Evolutionary conservation across 2,329 filamentous ascomycete genomes (phyloP).

Genomic region (Colletotrichum ledebouriae): DNA sequence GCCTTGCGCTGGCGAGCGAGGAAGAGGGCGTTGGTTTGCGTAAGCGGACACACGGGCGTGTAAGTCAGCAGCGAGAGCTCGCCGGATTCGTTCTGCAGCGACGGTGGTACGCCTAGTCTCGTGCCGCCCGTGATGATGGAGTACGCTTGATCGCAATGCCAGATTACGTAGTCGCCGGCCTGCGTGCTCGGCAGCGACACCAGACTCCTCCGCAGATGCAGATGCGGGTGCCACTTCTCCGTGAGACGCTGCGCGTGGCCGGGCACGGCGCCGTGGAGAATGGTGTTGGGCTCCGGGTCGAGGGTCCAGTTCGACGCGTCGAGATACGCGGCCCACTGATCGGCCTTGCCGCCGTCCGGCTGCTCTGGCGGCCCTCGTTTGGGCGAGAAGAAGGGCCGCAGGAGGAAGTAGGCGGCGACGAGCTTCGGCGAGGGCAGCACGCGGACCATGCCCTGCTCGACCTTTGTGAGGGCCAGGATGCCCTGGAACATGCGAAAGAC

Average conservation of each 20-base stretch:
- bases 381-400: slow-evolving; percentile 62
- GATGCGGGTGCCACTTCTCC: slow-evolving; percentile 69
- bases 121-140: slow-evolving; percentile 62
- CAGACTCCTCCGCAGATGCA: slow-evolving; percentile 65
- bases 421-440: slow-evolving; percentile 63
- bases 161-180: slow-evolving; percentile 70
- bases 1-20: slow-evolving; percentile 62
- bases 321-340: slow-evolving; percentile 65
- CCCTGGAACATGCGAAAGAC: slow-evolving; percentile 86
- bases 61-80: slow-evolving; percentile 67
- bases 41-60: slow-evolving; percentile 65
- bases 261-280: slow-evolving; percentile 70
- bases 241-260: slow-evolving; percentile 71
- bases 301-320: slow-evolving; percentile 56
- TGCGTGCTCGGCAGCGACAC: slow-evolving; percentile 68
- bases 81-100: slow-evolving; percentile 43
- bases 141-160: slow-evolving; percentile 70
- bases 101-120: slow-evolving; percentile 47
- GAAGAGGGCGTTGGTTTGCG: slow-evolving; percentile 58
- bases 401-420: slow-evolving; percentile 61
- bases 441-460: slow-evolving; percentile 58
- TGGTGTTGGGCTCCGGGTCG: slow-evolving; percentile 64
- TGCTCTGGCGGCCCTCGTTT: slow-evolving; percentile 46
- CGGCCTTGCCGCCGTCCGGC: slow-evolving; percentile 43
- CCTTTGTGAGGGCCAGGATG: slow-evolving; percentile 77